phyloP scores from a whole-genome alignment of 495 filamentous ascomycete genomes.

The Podospora pseudoanserina region DNA sequence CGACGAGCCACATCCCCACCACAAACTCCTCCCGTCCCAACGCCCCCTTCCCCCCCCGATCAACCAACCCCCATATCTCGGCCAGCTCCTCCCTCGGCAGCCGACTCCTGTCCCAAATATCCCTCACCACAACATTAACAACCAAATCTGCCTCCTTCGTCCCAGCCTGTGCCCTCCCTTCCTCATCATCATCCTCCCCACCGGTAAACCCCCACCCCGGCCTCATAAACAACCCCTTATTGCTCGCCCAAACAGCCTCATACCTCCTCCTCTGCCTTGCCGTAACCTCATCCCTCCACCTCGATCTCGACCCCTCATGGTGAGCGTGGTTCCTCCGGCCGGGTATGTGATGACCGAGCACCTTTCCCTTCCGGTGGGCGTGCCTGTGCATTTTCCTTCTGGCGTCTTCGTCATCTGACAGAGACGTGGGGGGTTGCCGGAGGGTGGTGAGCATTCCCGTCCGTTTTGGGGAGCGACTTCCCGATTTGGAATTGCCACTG shows the following conservation, averaged over 20 bases:
- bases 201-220: constrained; percentile 15
- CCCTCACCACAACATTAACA: constrained; percentile 73
- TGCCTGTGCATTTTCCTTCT: constrained; percentile 45
- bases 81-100: constrained; percentile 65
- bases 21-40: constrained; percentile 82
- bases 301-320: constrained; percentile 77
- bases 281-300: constrained; percentile 78
- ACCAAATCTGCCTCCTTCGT: constrained; percentile 52
- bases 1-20: constrained; percentile 92
- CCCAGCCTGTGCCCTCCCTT: constrained; percentile 17
- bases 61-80: constrained; percentile 84
- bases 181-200: constrained; percentile 3
- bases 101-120: constrained; percentile 80
- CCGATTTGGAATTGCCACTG: constrained; percentile 42
- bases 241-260: constrained; percentile 95
- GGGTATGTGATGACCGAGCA: constrained; percentile 15
- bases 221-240: constrained; percentile 59
- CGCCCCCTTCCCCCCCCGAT: constrained; percentile 54
- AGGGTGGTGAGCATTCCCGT: constrained; percentile 66
- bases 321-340: constrained; percentile 62
- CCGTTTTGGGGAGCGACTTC: constrained; percentile 52
- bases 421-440: constrained; percentile 53
- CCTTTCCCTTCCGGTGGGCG: constrained; percentile 31
- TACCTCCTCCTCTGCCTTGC: constrained; percentile 82
- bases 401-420: constrained; percentile 56